These are phyloP conservation scores for Aspergillus pseudonomiae DNA, from an alignment of 2,329 filamentous ascomycete genomes.

Conservation along the genomic window DNA sequence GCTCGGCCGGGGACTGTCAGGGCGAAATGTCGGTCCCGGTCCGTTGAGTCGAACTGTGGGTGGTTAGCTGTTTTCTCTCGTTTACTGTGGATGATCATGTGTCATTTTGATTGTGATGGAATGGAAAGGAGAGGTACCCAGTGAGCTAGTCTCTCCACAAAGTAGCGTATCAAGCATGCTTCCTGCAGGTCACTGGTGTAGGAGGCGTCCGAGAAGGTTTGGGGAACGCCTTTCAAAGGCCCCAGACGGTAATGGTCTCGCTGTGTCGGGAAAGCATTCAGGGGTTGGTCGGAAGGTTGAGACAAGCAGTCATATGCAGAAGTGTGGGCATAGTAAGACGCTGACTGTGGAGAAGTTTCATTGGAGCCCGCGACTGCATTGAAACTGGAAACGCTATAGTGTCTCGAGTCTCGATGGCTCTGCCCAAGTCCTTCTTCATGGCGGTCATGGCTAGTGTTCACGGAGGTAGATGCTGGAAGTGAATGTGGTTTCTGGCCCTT, in stretches of 20 bases:
- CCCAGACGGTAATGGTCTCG: conserved; percentile 5
- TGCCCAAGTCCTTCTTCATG: not conserved
- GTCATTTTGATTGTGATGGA: no score
- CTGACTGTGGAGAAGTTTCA: not conserved
- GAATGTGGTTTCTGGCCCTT: not conserved
- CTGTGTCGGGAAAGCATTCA: not conserved
- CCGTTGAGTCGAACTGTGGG: conserved; percentile 9
- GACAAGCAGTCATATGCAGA: not conserved
- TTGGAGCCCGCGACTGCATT: not conserved
- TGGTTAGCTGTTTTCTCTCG: not conserved
- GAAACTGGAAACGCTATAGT: not conserved
- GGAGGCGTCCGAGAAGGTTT: conserved; percentile 6
- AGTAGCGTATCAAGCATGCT: conserved; percentile 10
- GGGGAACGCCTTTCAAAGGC: conserved; percentile 6
- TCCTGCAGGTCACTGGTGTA: conserved; percentile 10
- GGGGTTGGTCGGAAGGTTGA: not conserved
- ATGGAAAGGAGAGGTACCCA: not conserved
- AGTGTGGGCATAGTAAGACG: not conserved
- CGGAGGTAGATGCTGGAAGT: not conserved
- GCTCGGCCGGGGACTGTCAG: conserved; percentile 9
- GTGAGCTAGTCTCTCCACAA: conserved; percentile 6
- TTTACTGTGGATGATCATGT: no score
- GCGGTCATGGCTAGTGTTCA: not conserved
- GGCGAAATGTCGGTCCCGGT: conserved; percentile 12
- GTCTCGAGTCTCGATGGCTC: not conserved